Base-by-base conservation (phyloP, 2,329 filamentous ascomycete genomes). In the Scopulariopsis brevicaulis region DNA sequence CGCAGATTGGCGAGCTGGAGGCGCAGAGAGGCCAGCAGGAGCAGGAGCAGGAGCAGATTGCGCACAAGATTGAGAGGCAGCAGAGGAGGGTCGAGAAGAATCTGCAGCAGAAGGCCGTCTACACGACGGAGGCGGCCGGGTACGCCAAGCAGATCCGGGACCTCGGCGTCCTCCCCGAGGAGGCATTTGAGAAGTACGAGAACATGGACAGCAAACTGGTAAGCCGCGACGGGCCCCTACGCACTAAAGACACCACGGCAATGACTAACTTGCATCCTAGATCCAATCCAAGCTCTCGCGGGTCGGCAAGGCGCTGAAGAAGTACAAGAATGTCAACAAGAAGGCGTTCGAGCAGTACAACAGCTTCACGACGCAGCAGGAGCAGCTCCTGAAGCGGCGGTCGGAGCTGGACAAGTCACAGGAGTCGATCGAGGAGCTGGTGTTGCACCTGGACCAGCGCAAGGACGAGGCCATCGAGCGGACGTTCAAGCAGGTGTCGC, bases 281-380 rank as follows among this genome's bases (percentile, higher is more conserved):
- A 82, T 83, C 60, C 76, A 77, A n/a, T 75, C 75, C 48, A 85
- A 86, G 59, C 82, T 97, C 25, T 91, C 94, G 73, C 95, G 92
- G 67, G 90, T 93, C 66, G 95, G 96, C 62, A 90, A 96, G 65
- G 85, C 89, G 0, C 78, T 97, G 58, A 97, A 97, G 75, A 96
- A 96, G 70, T 97, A 94, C 74, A 90, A 91, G 58, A 90, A 96
- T 66, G 92, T 99, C 74, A 99, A 99, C 81, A 99, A 97, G 76
- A 97, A 99, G 74, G 94, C 94, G 0, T 96, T 97, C 68, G 95
- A 99, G 73, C 94, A 99, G 71, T 99, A 97, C 76, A 95, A 93
- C 74, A 96, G 86, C 74, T 99, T 97, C 70, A 96, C 93, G 8
- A 88, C 86, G 55, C 90, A 96, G 72, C 87, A 95, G 59, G 92